Evolutionary conservation across 768 basidiomycete species (phyloP), one percentile per base, ranked within the genome.

Genomic region (Leccinum pellstonianum): DNA sequence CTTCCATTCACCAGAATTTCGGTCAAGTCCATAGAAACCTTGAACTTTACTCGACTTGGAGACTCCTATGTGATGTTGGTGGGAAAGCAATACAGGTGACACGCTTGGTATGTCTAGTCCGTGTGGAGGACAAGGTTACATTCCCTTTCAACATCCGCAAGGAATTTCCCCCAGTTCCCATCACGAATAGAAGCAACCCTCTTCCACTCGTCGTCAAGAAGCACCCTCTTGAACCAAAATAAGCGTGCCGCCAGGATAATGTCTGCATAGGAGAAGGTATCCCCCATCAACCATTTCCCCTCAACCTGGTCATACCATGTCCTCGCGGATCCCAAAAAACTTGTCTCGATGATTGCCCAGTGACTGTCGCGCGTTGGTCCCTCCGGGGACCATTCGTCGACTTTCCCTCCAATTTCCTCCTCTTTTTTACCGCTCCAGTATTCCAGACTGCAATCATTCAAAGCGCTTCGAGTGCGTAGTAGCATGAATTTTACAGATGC

Each of bases 351-450:
- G 5, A 19, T 19, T 6, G n/a, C 43, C 43, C 43, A 46, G 19
- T 46, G 43, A 46, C 19, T 10, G 11, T 46, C 19, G 19, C 43
- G 43, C 19, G 11, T 11, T 46, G 43, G 43, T 12, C 43, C 43
- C 3, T 46, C 43, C 10, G 43, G 43, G 11, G 43, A 46, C 43
- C 43, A 46, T 12, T 46, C 43, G 11, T 21, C 43, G 3, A 21
- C 43, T 46, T 46, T 46, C 43, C 43, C 19, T 46, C 43, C 43
- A 5, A 46, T 5, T 2, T 46, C 43, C 11, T 19, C 19, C 19
- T 46, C 43, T 46, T 46, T 67, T 7, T 75, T 77, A 21, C 56
- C 52, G 23, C 75, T 63, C 62, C 80, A 84, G 66, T 77, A 77
- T 35, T 66, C 71, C 43, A 61, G 10, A 12, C 43, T 46, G 19